These are phyloP conservation scores for Aureobasidium lini DNA, from an alignment of 2,329 filamentous ascomycete species.

Conservation along the genomic window DNA sequence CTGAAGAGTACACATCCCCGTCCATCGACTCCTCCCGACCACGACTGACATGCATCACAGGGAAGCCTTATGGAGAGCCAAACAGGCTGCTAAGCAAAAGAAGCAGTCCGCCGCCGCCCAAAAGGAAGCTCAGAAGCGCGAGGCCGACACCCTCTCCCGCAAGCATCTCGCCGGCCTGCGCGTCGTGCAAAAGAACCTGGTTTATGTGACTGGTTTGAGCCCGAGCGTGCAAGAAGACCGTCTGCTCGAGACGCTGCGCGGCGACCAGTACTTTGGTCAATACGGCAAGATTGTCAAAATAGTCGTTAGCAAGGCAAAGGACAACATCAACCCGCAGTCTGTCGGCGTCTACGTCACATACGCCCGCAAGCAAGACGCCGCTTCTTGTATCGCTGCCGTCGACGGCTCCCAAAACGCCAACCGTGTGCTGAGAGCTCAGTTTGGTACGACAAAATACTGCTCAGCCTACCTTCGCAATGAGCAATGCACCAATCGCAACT, in stretches of 20 bases:
- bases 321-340: slow-evolving; percentile 65
- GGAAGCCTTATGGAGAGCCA: slow-evolving; percentile 55
- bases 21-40: not conserved
- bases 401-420: slow-evolving; percentile 91
- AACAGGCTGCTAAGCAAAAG: slow-evolving; percentile 74
- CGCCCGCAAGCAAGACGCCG: slow-evolving; percentile 81
- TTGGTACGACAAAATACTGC: slow-evolving; percentile 96
- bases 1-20: slow-evolving; percentile 71
- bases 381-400: slow-evolving; percentile 81
- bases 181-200: slow-evolving; percentile 96
- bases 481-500: slow-evolving; percentile 88
- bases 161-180: slow-evolving; percentile 93
- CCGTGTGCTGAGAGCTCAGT: slow-evolving; percentile 66
- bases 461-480: slow-evolving; percentile 94
- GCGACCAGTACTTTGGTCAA: slow-evolving; percentile 91
- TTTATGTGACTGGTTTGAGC: slow-evolving; percentile 92
- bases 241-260: slow-evolving; percentile 80
- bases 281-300: slow-evolving; percentile 99
- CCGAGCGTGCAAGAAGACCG: slow-evolving; percentile 90
- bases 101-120: slow-evolving; percentile 86
- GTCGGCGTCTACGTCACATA: slow-evolving; percentile 99
- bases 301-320: slow-evolving; percentile 93
- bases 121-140: slow-evolving; percentile 91
- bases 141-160: slow-evolving; percentile 89
- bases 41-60: slow-evolving; percentile 9